A percentile compares a stretch with the other conserved stretches of the same genome.
Conservation (phyloP, 2,329 filamentous ascomycete genomes). For the Neodidymelliopsis sp. region DNA sequence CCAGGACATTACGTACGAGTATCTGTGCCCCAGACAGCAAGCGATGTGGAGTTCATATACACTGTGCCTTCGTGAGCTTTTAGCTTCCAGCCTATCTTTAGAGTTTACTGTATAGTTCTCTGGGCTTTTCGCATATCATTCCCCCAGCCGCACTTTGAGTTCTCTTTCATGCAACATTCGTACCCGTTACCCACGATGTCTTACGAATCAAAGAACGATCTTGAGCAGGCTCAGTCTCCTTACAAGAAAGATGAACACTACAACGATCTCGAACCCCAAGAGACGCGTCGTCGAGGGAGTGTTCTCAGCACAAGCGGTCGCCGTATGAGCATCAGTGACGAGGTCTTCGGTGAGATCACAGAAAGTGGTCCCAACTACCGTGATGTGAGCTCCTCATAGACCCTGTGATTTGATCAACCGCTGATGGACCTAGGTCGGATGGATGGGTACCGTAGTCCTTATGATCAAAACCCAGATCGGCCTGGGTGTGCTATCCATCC, state of each 20-base stretch:
- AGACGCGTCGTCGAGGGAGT: conserved; percentile 10
- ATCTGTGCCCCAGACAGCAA: conserved; percentile 7
- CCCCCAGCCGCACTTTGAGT: background rate
- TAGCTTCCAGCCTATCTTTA: background rate
- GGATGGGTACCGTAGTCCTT: conserved; percentile 24
- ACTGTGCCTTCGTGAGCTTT: conserved; percentile 4
- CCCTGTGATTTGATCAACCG: background rate
- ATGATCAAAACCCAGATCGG: conserved; percentile 33
- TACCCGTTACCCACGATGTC: conserved; percentile 4
- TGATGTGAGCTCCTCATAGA: background rate
- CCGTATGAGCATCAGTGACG: conserved; percentile 2
- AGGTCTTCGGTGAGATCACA: conserved; percentile 13
- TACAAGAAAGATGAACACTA: conserved; percentile 8
- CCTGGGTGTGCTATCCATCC: conserved; percentile 56
- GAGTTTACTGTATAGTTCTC: background rate
- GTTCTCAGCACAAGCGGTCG: conserved; percentile 14
- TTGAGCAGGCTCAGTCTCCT: conserved; percentile 1
- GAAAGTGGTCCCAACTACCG: conserved; percentile 14
- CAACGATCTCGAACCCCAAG: conserved; percentile 6
- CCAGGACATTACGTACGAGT: conserved; percentile 15
- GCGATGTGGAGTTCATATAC: background rate
- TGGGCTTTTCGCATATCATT: too few species aligned
- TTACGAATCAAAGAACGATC: conserved; percentile 17
- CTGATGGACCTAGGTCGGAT: conserved; percentile 18
- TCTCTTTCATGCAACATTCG: background rate